Evolutionary conservation across 2,329 filamentous ascomycete species (phyloP).

Genomic region (Exophiala viscosa): DNA sequence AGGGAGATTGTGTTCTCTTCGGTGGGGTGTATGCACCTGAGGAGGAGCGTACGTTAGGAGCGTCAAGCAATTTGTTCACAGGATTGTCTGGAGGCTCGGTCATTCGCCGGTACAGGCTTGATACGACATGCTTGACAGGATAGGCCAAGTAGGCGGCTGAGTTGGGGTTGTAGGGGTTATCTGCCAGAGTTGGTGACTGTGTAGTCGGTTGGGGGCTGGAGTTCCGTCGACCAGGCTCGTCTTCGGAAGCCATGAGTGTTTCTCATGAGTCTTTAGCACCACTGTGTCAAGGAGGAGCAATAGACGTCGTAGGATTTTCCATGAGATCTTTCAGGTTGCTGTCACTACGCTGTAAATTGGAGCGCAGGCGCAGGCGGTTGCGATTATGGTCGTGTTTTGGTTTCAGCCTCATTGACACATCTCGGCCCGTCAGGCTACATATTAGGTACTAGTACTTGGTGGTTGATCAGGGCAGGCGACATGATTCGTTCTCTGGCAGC

Average conservation of each 20-base stretch:
- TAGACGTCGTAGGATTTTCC: too few relatives aligned
- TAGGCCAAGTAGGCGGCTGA: conserved; percentile 49
- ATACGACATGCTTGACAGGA: conserved; percentile 52
- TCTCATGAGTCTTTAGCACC: background rate
- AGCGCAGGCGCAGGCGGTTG: conserved; percentile 1
- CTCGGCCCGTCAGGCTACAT: background rate
- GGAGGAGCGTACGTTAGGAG: conserved; percentile 25
- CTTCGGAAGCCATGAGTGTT: conserved; percentile 19
- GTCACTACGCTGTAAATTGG: too few relatives aligned
- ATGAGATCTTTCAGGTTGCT: too few relatives aligned
- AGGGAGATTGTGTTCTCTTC: conserved; percentile 67
- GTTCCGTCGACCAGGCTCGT: conserved; percentile 3
- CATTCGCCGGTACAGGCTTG: conserved; percentile 66
- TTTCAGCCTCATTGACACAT: background rate
- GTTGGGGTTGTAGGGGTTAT: conserved; percentile 33
- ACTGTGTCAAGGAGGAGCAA: background rate
- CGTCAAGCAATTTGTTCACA: conserved; percentile 28
- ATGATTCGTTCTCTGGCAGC: too few relatives aligned
- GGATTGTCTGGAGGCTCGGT: conserved; percentile 39
- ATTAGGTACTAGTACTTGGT: too few relatives aligned
- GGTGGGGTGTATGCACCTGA: conserved; percentile 57
- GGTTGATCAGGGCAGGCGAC: too few relatives aligned
- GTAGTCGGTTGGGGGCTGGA: conserved; percentile 9
- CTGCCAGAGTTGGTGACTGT: conserved; percentile 20
- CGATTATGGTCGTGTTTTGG: too few relatives aligned